A percentile compares a stretch with the other conserved stretches of the same genome.
Evolutionary conservation across 164 flowering plant genomes (phyloP).

Genomic region (Aristolochia californica): DNA sequence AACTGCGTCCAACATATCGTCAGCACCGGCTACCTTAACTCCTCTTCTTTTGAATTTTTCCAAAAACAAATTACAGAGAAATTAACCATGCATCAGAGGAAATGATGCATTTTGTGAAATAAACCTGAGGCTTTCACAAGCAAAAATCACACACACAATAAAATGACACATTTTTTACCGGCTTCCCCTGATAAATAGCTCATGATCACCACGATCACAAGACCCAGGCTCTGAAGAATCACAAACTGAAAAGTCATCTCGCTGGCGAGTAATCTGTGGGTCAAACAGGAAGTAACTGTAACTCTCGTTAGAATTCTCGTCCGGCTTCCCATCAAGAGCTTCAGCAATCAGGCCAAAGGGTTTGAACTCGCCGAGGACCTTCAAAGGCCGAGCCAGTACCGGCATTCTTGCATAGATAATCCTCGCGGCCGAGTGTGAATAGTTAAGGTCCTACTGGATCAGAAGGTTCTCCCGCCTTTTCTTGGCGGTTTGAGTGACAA

Average conservation of each 20-base stretch:
- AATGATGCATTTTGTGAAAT: too few species aligned
- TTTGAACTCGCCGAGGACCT: slow-evolving; percentile 81
- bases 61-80: too few species aligned
- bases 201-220: slow-evolving; percentile 55
- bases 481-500: too few species aligned
- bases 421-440: too few species aligned
- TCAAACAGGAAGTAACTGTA: slow-evolving; percentile 73
- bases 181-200: slow-evolving; percentile 86
- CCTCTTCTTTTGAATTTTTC: too few species aligned
- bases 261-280: slow-evolving; percentile 39
- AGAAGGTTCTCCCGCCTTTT: too few species aligned
- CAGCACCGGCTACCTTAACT: too few species aligned
- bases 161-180: slow-evolving; percentile 25
- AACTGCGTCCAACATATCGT: too few species aligned
- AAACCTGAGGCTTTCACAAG: too few species aligned
- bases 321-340: slow-evolving; percentile 64
- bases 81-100: too few species aligned
- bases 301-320: slow-evolving; percentile 25
- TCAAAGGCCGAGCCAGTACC: slow-evolving; percentile 34
- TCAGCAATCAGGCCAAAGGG: slow-evolving; percentile 86
- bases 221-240: slow-evolving; percentile 18
- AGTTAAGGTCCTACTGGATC: too few species aligned
- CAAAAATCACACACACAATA: too few species aligned
- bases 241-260: slow-evolving; percentile 22
- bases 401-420: background rate